These are phyloP conservation scores for Meripilus lineatus DNA, from an alignment of 1,284 basidiomycete species.

Conservation along the genomic window DNA sequence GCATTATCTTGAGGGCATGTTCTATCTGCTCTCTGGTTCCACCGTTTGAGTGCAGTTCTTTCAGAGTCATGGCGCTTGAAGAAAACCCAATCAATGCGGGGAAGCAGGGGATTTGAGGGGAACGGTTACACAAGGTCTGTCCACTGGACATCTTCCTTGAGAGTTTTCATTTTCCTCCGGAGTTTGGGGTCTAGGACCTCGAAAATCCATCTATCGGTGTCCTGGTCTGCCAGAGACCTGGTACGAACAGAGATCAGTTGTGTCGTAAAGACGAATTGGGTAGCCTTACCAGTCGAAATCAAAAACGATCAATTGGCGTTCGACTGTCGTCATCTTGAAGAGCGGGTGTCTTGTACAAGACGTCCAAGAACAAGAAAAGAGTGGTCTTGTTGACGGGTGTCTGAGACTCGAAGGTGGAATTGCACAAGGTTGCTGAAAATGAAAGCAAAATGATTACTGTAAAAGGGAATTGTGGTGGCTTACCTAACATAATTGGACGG, in stretches of 20 bases:
- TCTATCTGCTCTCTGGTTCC: conserved; percentile 75
- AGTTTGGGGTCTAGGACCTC: conserved; percentile 87
- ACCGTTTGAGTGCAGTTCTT: conserved; percentile 66
- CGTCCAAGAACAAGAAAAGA: no score
- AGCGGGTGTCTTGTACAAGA: no score
- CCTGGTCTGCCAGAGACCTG: conserved; percentile 91
- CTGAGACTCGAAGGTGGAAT: not conserved
- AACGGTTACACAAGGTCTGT: conserved; percentile 85
- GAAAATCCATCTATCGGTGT: conserved; percentile 95
- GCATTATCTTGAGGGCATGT: conserved; percentile 73
- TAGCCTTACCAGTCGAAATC: conserved; percentile 91
- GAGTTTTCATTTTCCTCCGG: conserved; percentile 77
- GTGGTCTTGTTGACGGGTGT: not conserved
- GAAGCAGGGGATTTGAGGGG: conserved; percentile 10
- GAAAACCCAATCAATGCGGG: conserved; percentile 1
- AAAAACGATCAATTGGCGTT: conserved; percentile 84
- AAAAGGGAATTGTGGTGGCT: conserved; percentile 12
- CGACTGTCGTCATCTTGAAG: conserved; percentile 33
- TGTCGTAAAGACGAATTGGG: conserved; percentile 7
- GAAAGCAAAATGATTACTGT: not conserved
- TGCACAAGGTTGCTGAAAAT: no score
- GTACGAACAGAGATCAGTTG: not conserved
- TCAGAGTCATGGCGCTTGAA: conserved; percentile 66
- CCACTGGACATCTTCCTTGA: conserved; percentile 75
- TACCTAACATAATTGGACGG: conserved; percentile 26